Percentiles rank a stretch among this genome's conserved stretches.
Conservation (phyloP, 2,329 filamentous ascomycete species). For the Rhynchosporium secalis region DNA sequence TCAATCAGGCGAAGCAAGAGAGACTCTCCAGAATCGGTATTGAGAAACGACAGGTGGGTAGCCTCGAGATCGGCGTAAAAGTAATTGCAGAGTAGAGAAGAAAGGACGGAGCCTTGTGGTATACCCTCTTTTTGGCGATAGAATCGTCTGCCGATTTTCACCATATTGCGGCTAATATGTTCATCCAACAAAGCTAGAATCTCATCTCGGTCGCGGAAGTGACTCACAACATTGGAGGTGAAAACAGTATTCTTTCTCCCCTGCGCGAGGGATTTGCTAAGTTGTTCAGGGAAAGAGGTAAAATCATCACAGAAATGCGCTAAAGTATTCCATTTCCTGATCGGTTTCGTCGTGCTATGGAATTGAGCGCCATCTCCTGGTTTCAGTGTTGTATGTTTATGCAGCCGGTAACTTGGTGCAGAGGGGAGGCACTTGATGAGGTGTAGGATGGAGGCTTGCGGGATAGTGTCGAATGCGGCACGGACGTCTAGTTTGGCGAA, state of each 20-base stretch:
- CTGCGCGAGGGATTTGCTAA: conserved; percentile 37
- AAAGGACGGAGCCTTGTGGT: conserved; percentile 88
- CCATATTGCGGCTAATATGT: conserved; percentile 81
- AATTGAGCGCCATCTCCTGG: conserved; percentile 40
- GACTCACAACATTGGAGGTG: conserved; percentile 65
- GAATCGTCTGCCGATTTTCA: conserved; percentile 85
- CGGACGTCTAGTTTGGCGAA: conserved; percentile 93
- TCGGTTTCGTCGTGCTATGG: conserved; percentile 29
- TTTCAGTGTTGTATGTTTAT: conserved; percentile 73
- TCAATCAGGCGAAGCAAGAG: conserved; percentile 83
- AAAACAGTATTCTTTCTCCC: conserved; percentile 67
- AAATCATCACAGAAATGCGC: conserved; percentile 35
- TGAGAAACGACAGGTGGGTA: conserved; percentile 66
- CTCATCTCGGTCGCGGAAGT: conserved; percentile 54
- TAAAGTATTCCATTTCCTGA: conserved; percentile 36
- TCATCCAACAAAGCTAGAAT: conserved; percentile 71
- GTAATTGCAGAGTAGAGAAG: conserved; percentile 86
- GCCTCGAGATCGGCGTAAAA: conserved; percentile 89
- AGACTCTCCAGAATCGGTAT: conserved; percentile 48
- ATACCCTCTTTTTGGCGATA: conserved; percentile 89
- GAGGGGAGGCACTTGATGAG: conserved; percentile 61
- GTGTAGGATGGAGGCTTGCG: conserved; percentile 70
- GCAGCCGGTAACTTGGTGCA: conserved; percentile 66
- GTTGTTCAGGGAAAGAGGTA: conserved; percentile 36
- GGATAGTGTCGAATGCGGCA: conserved; percentile 93